Base-by-base conservation (phyloP, 2,329 filamentous ascomycete genomes). In the Hymenotorrendiella dingleyae region DNA sequence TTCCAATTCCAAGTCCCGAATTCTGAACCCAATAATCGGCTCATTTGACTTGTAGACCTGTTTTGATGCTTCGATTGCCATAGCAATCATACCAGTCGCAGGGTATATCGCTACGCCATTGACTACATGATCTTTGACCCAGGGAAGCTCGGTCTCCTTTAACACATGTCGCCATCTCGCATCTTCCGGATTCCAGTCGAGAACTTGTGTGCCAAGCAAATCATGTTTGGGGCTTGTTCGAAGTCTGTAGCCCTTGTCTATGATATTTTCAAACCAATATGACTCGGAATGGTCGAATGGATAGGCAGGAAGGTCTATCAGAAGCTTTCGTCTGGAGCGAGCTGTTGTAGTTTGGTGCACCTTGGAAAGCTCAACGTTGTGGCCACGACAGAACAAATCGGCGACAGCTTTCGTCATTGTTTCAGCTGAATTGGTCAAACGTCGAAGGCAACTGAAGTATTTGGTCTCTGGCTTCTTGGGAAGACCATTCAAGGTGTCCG, bases 211-310 rank as follows among this genome's bases (percentile, higher is more conserved):
- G 1, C 64, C 61, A 1, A 64, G 49, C 2, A 55, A 36, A 22
- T 49, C 45, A 33, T 70, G 66, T 12, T 70, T 64, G 2, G 65
- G 64, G 41, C 65, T 64, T 23, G 64, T 58, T n/a, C 70, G 63
- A 44, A 69, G 66, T 1, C 72, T 65, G 40, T 67, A 66, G n/a
- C 66, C 62, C 12, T 58, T 53, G 16, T 69, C 69, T 3, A 72
- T 54, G 32, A 70, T 67, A 1, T 70, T 71, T 46, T 77, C 73
- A 43, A 69, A 64, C 73, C 74, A 77, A 52, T 74, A 74, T 0
- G 53, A 58, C 26, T 65, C 69, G n/a, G 59, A 55, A 43, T 76
- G 73, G 22, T 76, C 72, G 71, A 73, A 78, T 1, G 69, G 64
- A 44, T 77, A 77, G 0, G 64, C 61, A 1, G 74, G 73, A 12